These are phyloP conservation scores for Lenzites betulinus DNA, from an alignment of 768 basidiomycete species.

Conservation along the genomic window DNA sequence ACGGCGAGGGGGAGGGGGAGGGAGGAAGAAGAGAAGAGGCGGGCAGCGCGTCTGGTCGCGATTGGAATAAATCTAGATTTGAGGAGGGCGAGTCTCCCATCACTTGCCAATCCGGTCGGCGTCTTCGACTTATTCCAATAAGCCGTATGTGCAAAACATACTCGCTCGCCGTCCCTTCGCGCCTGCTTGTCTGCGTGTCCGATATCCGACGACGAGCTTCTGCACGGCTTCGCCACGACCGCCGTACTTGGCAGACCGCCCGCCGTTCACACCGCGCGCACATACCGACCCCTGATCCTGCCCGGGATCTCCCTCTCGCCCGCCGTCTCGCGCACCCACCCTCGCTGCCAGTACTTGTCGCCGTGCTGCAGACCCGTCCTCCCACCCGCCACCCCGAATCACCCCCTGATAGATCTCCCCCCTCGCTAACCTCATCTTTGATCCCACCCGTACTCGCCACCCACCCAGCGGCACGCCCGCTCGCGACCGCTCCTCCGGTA, in stretches of 20 bases:
- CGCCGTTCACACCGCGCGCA: background rate
- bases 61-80: conserved; percentile 22
- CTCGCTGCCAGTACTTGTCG: background rate
- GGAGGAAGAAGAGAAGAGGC: conserved; percentile 8
- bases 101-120: background rate
- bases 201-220: conserved; percentile 1
- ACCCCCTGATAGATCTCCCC: conserved; percentile 15
- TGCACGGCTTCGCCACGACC: too few relatives aligned
- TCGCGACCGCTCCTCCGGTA: background rate
- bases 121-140: background rate
- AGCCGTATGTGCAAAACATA: background rate
- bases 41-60: conserved; percentile 7
- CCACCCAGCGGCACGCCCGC: background rate
- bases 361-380: background rate
- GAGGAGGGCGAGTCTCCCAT: conserved; percentile 1
- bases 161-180: background rate
- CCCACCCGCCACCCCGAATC: conserved; percentile 14
- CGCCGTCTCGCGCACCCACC: background rate
- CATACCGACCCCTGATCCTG: too few relatives aligned
- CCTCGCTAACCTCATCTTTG: conserved; percentile 2
- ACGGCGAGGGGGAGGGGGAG: conserved; percentile 2
- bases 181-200: conserved; percentile 4
- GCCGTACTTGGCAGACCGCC: conserved; percentile 4
- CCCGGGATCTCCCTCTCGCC: background rate
- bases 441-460: background rate